phyloP scores from a whole-genome alignment of 1,284 basidiomycete species.

The Apiotrichum mycotoxinovorans region DNA sequence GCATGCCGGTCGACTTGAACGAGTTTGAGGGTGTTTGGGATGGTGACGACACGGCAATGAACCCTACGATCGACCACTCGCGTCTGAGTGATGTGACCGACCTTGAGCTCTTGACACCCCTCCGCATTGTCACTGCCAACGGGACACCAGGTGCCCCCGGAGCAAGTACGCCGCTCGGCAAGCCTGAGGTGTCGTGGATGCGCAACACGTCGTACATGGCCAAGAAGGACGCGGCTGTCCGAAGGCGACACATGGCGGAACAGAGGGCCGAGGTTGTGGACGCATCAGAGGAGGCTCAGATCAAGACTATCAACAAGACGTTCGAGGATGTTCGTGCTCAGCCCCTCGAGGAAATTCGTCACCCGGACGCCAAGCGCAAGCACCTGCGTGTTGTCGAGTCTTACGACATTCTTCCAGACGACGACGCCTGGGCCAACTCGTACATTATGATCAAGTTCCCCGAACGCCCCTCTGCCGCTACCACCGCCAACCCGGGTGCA shows the following conservation, averaged over 20 bases:
- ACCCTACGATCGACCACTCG: conserved; percentile 68
- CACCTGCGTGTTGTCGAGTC: conserved; percentile 70
- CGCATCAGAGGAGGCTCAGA: conserved; percentile 71
- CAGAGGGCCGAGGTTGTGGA: conserved; percentile 58
- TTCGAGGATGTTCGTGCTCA: conserved; percentile 65
- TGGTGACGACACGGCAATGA: conserved; percentile 63
- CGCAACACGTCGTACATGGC: conserved; percentile 82
- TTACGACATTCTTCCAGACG: conserved; percentile 81
- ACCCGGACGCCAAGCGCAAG: conserved; percentile 65
- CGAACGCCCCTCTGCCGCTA: conserved; percentile 69
- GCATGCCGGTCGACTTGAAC: conserved; percentile 86
- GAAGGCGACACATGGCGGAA: conserved; percentile 22
- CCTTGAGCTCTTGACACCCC: conserved; percentile 33
- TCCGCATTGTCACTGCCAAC: conserved; percentile 21
- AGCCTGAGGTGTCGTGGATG: conserved; percentile 73
- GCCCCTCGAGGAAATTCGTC: conserved; percentile 59
- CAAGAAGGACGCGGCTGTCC: conserved; percentile 44
- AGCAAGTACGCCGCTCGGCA: conserved; percentile 7
- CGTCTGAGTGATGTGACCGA: conserved; percentile 34
- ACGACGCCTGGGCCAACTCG: conserved; percentile 80
- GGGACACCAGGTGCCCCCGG: conserved; percentile 4
- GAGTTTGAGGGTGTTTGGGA: conserved; percentile 79
- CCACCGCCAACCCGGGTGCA: conserved; percentile 66
- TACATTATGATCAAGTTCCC: conserved; percentile 85
- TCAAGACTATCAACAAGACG: conserved; percentile 75